A percentile compares a stretch with the other conserved stretches of the same genome.
These are phyloP conservation scores for Pulveroboletus ravenelii DNA, from an alignment of 768 basidiomycete genomes.

Conservation along the genomic window DNA sequence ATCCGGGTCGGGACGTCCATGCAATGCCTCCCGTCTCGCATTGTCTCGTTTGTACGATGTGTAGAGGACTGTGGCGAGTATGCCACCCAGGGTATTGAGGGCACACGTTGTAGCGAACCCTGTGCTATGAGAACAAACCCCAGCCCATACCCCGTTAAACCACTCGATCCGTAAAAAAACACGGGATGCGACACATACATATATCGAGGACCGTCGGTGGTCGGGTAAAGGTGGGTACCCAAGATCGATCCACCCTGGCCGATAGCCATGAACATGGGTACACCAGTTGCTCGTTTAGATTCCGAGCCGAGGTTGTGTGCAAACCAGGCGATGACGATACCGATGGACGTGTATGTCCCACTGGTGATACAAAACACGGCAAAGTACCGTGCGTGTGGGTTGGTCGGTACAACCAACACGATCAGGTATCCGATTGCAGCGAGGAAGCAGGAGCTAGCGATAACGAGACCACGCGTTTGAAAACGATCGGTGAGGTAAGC, in stretches of 20 bases:
- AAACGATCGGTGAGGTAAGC: constrained; percentile 63
- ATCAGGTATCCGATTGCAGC: constrained; percentile 52
- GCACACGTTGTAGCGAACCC: constrained; percentile 54
- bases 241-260: constrained; percentile 73
- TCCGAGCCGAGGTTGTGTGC: constrained; percentile 77
- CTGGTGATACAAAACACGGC: constrained; percentile 73
- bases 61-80: constrained; percentile 44
- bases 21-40: constrained; percentile 42
- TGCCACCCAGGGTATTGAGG: constrained; percentile 11
- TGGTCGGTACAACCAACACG: constrained; percentile 48
- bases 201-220: constrained; percentile 58
- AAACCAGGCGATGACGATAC: constrained; percentile 73
- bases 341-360: constrained; percentile 75
- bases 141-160: neutral
- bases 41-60: constrained; percentile 63
- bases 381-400: constrained; percentile 67
- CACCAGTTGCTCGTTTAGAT: constrained; percentile 70
- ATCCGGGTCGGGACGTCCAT: constrained; percentile 46
- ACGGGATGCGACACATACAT: constrained; percentile 38
- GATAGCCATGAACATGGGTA: constrained; percentile 76
- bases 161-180: neutral
- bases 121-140: constrained; percentile 25
- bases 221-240: constrained; percentile 72
- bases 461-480: constrained; percentile 50
- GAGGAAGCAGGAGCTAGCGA: constrained; percentile 28